These are phyloP conservation scores for Cocos nucifera DNA, from an alignment of 176 grass and related monocot genomes.

Conservation along the genomic window DNA sequence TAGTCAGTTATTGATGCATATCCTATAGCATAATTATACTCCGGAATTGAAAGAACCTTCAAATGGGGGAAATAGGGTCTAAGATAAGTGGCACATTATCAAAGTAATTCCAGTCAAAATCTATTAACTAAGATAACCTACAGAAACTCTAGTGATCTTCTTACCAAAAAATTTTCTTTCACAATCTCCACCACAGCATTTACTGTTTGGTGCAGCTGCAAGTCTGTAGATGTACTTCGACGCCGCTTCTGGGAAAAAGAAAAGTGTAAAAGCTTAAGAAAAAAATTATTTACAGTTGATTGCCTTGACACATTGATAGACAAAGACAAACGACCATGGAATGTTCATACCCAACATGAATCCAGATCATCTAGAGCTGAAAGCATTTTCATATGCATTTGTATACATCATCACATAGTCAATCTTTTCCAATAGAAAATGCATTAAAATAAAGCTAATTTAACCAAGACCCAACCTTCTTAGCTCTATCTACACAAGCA, in stretches of 20 bases:
- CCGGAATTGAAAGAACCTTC: conserved; percentile 81
- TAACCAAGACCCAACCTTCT: conserved; percentile 45
- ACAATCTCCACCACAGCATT: conserved; percentile 76
- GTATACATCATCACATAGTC: background rate
- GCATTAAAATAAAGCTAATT: background rate
- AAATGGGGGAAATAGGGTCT: too few relatives aligned
- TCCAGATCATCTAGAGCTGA: background rate
- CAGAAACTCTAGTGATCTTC: conserved; percentile 7
- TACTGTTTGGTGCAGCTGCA: conserved; percentile 74
- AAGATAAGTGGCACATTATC: too few relatives aligned
- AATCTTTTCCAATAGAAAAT: background rate
- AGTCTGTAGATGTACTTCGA: conserved; percentile 39
- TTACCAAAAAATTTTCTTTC: conserved; percentile 74
- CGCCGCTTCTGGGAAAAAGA: conserved; percentile 54
- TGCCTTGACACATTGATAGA: too few relatives aligned
- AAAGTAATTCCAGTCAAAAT: too few relatives aligned
- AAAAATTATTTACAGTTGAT: too few relatives aligned
- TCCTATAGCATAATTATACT: conserved; percentile 76
- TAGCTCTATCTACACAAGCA: conserved; percentile 29
- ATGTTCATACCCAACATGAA: too few relatives aligned
- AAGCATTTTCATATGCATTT: background rate
- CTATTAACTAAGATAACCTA: background rate
- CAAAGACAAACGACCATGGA: too few relatives aligned
- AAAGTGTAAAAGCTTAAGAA: conserved; percentile 16
- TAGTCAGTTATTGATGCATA: conserved; percentile 71